These are phyloP conservation scores for Ogataea neopini DNA, from an alignment of 805 yeast genomes.

Conservation along the genomic window DNA sequence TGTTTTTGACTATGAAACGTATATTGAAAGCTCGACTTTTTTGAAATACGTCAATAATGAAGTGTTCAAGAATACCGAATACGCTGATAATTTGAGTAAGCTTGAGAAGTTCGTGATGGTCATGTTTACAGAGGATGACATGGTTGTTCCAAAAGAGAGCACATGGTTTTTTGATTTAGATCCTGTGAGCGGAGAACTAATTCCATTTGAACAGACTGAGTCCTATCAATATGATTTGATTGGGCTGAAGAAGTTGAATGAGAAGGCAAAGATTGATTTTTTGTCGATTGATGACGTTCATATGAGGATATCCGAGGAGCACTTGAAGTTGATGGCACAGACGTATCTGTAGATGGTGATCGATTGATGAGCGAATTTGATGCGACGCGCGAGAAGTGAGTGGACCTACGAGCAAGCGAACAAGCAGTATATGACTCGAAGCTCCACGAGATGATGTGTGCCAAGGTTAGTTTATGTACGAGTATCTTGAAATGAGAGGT, in stretches of 20 bases:
- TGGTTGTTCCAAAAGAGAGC: conserved; percentile 70
- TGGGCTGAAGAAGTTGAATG: conserved; percentile 55
- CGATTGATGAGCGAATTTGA: too few species aligned
- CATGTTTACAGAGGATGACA: conserved; percentile 61
- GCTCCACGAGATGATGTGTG: too few species aligned
- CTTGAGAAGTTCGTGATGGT: conserved; percentile 60
- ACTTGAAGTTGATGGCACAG: conserved; percentile 44
- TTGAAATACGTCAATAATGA: conserved; percentile 73
- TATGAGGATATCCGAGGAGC: conserved; percentile 60
- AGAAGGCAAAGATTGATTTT: conserved; percentile 47
- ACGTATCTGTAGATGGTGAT: conserved; percentile 41
- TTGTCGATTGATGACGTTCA: conserved; percentile 57
- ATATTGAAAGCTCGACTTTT: conserved; percentile 56
- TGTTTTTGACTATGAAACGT: conserved; percentile 47
- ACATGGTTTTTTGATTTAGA: conserved; percentile 66
- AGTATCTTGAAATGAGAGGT: too few species aligned
- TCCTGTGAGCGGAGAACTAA: conserved; percentile 39
- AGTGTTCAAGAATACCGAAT: conserved; percentile 33
- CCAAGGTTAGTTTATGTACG: too few species aligned
- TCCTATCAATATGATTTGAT: conserved; percentile 56
- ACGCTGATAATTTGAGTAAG: conserved; percentile 42
- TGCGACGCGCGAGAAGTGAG: too few species aligned
- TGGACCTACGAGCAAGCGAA: too few species aligned
- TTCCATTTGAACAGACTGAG: conserved; percentile 50
- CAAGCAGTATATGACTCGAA: too few species aligned